These are phyloP conservation scores for Saccharomyces hybrid DNA, from an alignment of 1,139 yeast genomes.

Conservation along the genomic window DNA sequence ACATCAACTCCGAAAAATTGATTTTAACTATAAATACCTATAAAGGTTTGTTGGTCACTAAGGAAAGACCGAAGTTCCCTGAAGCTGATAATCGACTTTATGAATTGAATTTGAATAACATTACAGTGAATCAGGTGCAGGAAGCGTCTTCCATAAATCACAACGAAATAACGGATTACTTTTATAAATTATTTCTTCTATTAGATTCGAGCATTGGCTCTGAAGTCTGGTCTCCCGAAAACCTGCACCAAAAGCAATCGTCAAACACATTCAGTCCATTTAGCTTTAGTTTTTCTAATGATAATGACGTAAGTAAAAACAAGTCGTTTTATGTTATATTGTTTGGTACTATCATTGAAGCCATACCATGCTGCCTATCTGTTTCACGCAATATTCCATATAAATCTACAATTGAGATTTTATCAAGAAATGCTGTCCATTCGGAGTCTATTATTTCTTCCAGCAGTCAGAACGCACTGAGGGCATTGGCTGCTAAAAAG, in stretches of 20 bases:
- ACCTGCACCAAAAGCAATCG: conserved; percentile 27
- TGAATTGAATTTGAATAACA: conserved; percentile 26
- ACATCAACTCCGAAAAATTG: conserved; percentile 59
- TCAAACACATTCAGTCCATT: conserved; percentile 35
- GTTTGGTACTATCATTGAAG: conserved; percentile 61
- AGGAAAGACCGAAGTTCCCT: too few relatives aligned
- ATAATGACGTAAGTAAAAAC: conserved; percentile 19
- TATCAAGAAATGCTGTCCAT: conserved; percentile 72
- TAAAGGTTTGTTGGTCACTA: too few relatives aligned
- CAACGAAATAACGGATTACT: conserved; percentile 53
- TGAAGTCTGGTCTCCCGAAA: conserved; percentile 31
- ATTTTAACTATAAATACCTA: conserved; percentile 24
- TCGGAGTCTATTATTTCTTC: conserved; percentile 49
- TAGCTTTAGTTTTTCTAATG: conserved; percentile 42
- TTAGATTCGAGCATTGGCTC: conserved; percentile 60
- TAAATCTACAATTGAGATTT: conserved; percentile 59
- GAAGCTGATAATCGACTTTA: conserved; percentile 10
- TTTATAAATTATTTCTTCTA: conserved; percentile 49
- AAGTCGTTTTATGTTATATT: conserved; percentile 41
- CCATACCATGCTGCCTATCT: conserved; percentile 61
- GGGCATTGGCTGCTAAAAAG: conserved; percentile 54
- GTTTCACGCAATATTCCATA: conserved; percentile 45
- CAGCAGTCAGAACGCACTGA: conserved; percentile 58
- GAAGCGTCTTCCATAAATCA: conserved; percentile 47
- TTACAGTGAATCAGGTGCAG: conserved; percentile 24